phyloP scores from a whole-genome alignment of 2,329 filamentous ascomycete genomes.

The Fusarium clavum region DNA sequence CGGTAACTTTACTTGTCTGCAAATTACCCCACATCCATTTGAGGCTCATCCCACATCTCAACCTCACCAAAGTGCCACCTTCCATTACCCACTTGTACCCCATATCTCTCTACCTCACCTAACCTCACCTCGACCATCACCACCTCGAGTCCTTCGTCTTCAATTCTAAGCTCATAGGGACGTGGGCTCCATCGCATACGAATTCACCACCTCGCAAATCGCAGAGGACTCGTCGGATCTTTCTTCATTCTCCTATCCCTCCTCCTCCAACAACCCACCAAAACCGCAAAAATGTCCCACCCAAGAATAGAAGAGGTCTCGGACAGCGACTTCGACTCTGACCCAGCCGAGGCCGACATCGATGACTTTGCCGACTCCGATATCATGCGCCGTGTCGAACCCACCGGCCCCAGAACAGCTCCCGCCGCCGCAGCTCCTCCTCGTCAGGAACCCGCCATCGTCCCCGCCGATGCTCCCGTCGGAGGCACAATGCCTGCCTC shows the following conservation, averaged over 20 bases:
- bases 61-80: conserved; percentile 37
- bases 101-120: conserved; percentile 19
- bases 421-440: conserved; percentile 46
- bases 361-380: conserved; percentile 70
- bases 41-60: conserved; percentile 38
- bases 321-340: conserved; percentile 81
- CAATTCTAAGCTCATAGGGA: background rate
- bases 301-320: conserved; percentile 93
- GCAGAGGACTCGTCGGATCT: background rate
- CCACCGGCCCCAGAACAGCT: conserved; percentile 43
- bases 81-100: conserved; percentile 36
- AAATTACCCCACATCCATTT: conserved; percentile 38
- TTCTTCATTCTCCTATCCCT: conserved; percentile 7
- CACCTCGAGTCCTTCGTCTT: conserved; percentile 9
- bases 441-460: conserved; percentile 45
- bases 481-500: conserved; percentile 48
- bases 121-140: conserved; percentile 14
- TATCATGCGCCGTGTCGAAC: conserved; percentile 62
- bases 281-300: conserved; percentile 74
- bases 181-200: background rate
- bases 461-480: conserved; percentile 49
- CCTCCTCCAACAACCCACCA: conserved; percentile 13
- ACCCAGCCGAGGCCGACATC: conserved; percentile 89
- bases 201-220: background rate
- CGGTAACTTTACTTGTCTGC: background rate